Evolutionary conservation across 78 protist genomes (phyloP), one percentile per base, ranked within the genome.

Genomic region (Speleostelium caveatum): DNA sequence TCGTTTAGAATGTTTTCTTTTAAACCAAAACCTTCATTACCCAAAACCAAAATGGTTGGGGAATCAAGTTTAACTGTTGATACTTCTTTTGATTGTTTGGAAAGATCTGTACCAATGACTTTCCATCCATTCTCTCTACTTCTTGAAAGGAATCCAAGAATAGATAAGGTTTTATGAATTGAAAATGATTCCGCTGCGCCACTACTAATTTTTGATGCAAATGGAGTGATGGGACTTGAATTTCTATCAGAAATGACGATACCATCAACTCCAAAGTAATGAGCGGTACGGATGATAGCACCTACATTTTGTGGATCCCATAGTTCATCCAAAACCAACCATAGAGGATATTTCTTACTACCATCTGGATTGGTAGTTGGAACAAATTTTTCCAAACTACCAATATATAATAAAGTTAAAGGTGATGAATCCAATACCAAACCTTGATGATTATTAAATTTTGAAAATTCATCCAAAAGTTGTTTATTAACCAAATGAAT

Each of bases 11-110:
- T 39, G 7, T 45, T 58, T n/a, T 36, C 21, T 30, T 69, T 65
- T 22, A 88, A 16, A n/a, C 94, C 94, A 61, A 59, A 78, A 28
- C 94, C 94, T 75, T 88, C 94, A 55, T 75, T 88, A 24, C 94
- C 94, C 32, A 88, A 33, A 19, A 88, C 63, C 1, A 88, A 58
- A 6, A 88, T 63, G 1, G 94, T 88, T 32, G 94, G 94, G 36
- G 61, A 28, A 24, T 55, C 24, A 2, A 83, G 22, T 78, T 73
- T 53, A 4, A 75, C n/a, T 10, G 22, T 12, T 22, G 53, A 28
- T 0, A 83, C 5, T 38, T 66, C 71, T 1, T 56, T 22, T 12
- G 60, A 68, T 6, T 41, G 17, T 14, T 33, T 78, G 0, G 21
- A 33, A 35, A 32, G 22, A n/a, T 42, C 21, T 0, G 94, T 88